These are phyloP conservation scores for Aechmea fasciata DNA, from an alignment of 176 grass and related monocot species.

Conservation along the genomic window DNA sequence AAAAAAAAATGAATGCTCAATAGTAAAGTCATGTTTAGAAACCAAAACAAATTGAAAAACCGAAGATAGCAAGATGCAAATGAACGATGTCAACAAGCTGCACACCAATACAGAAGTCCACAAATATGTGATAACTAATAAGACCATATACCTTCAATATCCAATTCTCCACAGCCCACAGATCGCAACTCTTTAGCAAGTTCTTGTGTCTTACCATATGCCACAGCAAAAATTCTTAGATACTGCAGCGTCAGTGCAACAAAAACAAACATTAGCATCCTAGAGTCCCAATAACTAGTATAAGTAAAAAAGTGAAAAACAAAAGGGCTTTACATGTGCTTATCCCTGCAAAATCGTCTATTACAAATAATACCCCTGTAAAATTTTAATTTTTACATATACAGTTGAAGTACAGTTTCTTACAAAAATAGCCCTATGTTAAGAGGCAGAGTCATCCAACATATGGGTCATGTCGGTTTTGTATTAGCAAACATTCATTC, in stretches of 20 bases:
- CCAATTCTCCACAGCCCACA: slow-evolving; percentile 93
- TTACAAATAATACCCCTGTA: too few relatives aligned
- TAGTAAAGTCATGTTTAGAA: neutral
- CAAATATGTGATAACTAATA: slow-evolving; percentile 2
- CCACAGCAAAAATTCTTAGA: slow-evolving; percentile 79
- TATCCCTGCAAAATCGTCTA: too few relatives aligned
- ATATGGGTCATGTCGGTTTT: too few relatives aligned
- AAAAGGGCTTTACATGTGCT: too few relatives aligned
- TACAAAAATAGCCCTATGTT: too few relatives aligned
- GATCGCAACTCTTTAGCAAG: slow-evolving; percentile 92
- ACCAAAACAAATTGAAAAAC: neutral
- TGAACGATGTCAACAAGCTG: neutral
- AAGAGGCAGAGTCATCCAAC: too few relatives aligned
- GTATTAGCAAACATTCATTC: too few relatives aligned
- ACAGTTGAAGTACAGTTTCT: too few relatives aligned
- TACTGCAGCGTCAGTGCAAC: slow-evolving; percentile 56
- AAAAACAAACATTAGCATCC: slow-evolving; percentile 16
- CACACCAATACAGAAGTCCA: neutral
- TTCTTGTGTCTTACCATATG: slow-evolving; percentile 89
- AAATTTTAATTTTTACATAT: too few relatives aligned
- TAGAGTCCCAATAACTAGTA: neutral
- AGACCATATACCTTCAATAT: slow-evolving; percentile 71
- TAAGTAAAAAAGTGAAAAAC: slow-evolving; percentile 8
- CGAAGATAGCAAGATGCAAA: neutral
- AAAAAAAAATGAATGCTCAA: neutral